Percentiles rank a stretch among this genome's conserved stretches.
phyloP scores from a whole-genome alignment of 108 stramenopile species.

The Cyclotella choctawhatcheeana region DNA sequence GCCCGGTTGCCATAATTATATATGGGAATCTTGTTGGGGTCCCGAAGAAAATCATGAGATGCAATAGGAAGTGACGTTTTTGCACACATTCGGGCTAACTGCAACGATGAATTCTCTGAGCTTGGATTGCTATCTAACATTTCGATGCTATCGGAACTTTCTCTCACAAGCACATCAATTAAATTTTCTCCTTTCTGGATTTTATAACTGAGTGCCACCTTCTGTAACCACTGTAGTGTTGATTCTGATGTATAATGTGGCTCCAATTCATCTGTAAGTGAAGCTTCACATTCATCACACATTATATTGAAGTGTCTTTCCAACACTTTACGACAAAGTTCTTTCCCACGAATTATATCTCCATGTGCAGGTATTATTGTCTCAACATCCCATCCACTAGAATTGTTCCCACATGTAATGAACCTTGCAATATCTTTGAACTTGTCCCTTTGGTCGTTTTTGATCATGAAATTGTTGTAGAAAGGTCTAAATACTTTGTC shows the following conservation, averaged over 20 bases:
- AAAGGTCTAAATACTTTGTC: conserved; percentile 81
- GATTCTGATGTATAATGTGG: conserved; percentile 39
- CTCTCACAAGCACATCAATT: conserved; percentile 32
- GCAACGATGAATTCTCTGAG: conserved; percentile 7
- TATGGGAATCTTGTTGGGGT: conserved; percentile 34
- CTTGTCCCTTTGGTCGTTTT: conserved; percentile 47
- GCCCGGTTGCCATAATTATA: conserved; percentile 48
- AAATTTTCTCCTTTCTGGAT: conserved; percentile 48
- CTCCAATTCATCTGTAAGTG: conserved; percentile 3
- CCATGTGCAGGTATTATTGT: conserved; percentile 85
- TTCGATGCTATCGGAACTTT: conserved; percentile 12
- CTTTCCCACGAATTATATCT: conserved; percentile 78
- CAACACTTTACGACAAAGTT: conserved; percentile 60
- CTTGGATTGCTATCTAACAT: not conserved
- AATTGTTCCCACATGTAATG: conserved; percentile 36
- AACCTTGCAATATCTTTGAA: conserved; percentile 43
- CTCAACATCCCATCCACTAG: conserved; percentile 71
- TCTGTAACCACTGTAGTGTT: conserved; percentile 33
- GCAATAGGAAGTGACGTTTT: conserved; percentile 30
- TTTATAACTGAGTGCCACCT: conserved; percentile 46
- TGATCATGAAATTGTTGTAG: conserved; percentile 85
- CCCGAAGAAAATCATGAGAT: conserved; percentile 53
- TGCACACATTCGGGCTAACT: conserved; percentile 34
- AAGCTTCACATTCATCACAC: conserved; percentile 4
- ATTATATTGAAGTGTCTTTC: conserved; percentile 54